A percentile compares a stretch with the other conserved stretches of the same genome.
phyloP scores from a whole-genome alignment of 306 rosid genomes.

The Quillaja saponaria region DNA sequence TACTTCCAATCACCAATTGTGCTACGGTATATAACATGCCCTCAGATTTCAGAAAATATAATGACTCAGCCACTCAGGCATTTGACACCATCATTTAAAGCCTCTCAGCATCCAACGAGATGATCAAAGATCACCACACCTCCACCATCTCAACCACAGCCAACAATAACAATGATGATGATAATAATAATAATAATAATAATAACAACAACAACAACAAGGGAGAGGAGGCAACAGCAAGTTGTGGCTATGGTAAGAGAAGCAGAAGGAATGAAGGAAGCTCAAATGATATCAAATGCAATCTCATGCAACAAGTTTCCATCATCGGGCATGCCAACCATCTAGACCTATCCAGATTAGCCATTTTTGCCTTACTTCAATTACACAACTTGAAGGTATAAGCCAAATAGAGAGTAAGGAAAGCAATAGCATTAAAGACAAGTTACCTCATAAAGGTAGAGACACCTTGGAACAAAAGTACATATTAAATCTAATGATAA shows the following conservation, averaged over 20 bases:
- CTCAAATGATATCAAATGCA: conserved; percentile 16
- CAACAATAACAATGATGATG: too few species aligned
- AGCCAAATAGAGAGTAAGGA: background rate
- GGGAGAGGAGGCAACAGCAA: background rate
- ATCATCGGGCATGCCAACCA: conserved; percentile 42
- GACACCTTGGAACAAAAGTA: too few species aligned
- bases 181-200: conserved; percentile 11
- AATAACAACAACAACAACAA: background rate
- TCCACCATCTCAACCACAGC: conserved; percentile 31
- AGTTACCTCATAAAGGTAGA: too few species aligned
- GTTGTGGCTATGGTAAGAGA: conserved; percentile 29
- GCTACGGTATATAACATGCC: too few species aligned
- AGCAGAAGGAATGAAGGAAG: conserved; percentile 30
- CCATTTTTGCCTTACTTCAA: background rate
- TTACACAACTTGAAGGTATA: background rate
- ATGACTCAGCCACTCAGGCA: too few species aligned
- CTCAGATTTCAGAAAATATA: conserved; percentile 35
- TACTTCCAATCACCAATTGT: too few species aligned
- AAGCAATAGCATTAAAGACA: too few species aligned
- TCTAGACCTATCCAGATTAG: background rate
- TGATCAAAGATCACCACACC: background rate
- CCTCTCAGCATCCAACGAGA: conserved; percentile 31
- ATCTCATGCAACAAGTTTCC: conserved; percentile 19
- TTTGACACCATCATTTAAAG: conserved; percentile 25
- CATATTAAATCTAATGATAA: too few species aligned